Evolutionary conservation across 2,329 filamentous ascomycete species (phyloP).

Genomic region (Graphilbum sp.): DNA sequence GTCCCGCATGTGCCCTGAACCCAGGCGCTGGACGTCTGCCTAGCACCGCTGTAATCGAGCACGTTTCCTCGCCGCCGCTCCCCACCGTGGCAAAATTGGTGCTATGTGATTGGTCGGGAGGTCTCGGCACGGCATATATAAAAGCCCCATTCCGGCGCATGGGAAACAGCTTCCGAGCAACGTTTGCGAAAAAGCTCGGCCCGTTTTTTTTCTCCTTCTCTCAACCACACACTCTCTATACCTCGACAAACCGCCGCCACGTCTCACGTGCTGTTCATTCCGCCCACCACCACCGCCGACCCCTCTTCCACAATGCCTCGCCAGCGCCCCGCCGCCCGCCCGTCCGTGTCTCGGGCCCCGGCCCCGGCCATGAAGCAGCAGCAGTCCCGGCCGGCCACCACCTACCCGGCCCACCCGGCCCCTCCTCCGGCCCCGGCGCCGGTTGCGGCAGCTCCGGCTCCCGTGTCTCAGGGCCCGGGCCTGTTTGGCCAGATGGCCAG

Average conservation of each 20-base stretch:
- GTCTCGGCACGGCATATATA: constrained; percentile 4
- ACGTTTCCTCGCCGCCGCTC: background rate
- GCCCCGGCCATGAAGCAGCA: constrained; percentile 36
- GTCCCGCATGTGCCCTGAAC: too few species aligned
- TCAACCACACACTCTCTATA: too few species aligned
- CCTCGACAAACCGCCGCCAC: background rate
- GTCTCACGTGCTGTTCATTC: background rate
- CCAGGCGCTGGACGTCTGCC: too few species aligned
- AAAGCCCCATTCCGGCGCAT: background rate
- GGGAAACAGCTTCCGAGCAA: background rate
- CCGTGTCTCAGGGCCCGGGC: constrained; percentile 51
- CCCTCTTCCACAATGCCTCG: constrained; percentile 45
- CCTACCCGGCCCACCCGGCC: constrained; percentile 37
- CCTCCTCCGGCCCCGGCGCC: constrained; percentile 26
- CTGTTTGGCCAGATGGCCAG: constrained; percentile 94
- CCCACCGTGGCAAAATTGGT: constrained; percentile 8
- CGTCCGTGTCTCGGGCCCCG: constrained; percentile 47
- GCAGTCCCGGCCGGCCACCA: constrained; percentile 54
- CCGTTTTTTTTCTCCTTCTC: background rate
- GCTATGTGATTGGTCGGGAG: constrained; percentile 6
- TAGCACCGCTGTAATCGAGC: too few species aligned
- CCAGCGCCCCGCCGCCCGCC: constrained; percentile 51
- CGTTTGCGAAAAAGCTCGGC: background rate
- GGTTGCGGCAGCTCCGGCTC: constrained; percentile 23
- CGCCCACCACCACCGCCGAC: constrained; percentile 1